Evolutionary conservation across 2,329 filamentous ascomycete species (phyloP).

Genomic region (Aspergillus candidus): DNA sequence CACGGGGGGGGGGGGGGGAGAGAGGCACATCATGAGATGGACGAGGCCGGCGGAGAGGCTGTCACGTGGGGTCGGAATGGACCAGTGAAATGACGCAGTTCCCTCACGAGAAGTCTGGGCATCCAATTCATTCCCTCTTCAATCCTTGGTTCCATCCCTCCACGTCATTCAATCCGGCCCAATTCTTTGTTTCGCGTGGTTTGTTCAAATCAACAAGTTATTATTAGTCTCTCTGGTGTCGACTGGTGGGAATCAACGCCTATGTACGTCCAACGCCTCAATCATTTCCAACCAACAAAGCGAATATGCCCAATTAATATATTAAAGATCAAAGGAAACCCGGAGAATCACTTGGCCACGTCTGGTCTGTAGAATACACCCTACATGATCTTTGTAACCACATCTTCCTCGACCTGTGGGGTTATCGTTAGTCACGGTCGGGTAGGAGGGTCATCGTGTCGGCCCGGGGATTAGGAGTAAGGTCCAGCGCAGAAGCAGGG

Average conservation of each 20-base stretch:
- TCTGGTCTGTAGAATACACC: slow-evolving; percentile 6
- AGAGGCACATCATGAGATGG: slow-evolving; percentile 8
- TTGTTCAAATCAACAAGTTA: slow-evolving; percentile 23
- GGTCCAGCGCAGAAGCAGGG: no score
- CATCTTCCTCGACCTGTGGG: slow-evolving; percentile 74
- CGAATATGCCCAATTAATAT: slow-evolving; percentile 7
- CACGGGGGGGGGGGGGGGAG: slow-evolving; percentile 3
- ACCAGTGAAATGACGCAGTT: slow-evolving; percentile 37
- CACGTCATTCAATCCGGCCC: slow-evolving; percentile 15
- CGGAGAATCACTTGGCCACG: slow-evolving; percentile 17
- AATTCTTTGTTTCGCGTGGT: slow-evolving; percentile 27
- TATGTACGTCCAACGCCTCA: slow-evolving; percentile 26
- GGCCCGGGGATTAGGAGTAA: no score
- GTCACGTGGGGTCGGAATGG: slow-evolving; percentile 33
- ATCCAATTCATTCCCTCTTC: neutral
- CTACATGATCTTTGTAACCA: slow-evolving; percentile 83
- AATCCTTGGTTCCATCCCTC: neutral
- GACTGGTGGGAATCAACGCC: slow-evolving; percentile 20
- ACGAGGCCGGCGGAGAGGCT: slow-evolving; percentile 8
- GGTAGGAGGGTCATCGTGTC: no score
- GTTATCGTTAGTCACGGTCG: slow-evolving; percentile 9
- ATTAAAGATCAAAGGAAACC: slow-evolving; percentile 15
- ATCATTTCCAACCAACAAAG: slow-evolving; percentile 13
- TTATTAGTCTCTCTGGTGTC: slow-evolving; percentile 24
- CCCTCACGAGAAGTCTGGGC: slow-evolving; percentile 30